phyloP scores from a whole-genome alignment of 495 filamentous ascomycete genomes.

The Tuber magnatum region DNA sequence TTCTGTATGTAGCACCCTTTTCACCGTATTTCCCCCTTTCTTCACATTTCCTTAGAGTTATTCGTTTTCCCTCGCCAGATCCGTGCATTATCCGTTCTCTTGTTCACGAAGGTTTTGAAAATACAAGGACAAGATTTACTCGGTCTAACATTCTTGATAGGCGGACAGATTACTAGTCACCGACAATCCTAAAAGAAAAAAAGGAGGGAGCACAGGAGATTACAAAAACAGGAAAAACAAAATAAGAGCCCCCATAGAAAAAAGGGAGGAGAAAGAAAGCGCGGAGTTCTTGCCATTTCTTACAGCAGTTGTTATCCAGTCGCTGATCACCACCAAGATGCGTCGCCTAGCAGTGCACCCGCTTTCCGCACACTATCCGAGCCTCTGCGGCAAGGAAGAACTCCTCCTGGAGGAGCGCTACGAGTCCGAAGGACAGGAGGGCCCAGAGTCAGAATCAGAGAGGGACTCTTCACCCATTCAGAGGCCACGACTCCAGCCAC shows the following conservation, averaged over 20 bases:
- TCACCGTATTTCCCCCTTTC: neutral
- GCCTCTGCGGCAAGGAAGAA: neutral
- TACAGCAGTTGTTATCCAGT: neutral
- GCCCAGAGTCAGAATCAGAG: neutral
- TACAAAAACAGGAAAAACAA: neutral
- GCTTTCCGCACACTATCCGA: neutral
- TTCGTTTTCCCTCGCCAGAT: neutral
- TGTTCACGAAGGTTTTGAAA: neutral
- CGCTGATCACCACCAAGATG: neutral
- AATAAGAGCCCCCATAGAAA: neutral
- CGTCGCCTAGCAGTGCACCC: neutral
- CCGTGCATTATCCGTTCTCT: neutral
- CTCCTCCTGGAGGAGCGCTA: neutral
- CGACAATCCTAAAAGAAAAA: no score
- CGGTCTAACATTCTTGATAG: neutral
- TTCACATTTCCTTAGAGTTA: neutral
- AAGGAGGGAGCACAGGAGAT: neutral
- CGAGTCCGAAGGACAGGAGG: neutral
- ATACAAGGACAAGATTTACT: neutral
- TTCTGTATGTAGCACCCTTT: neutral
- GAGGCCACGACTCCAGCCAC: neutral
- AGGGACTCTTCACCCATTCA: neutral
- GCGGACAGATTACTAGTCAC: neutral
- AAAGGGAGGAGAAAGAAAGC: neutral
- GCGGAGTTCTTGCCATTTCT: neutral